Evolutionary conservation across 2,329 filamentous ascomycete genomes (phyloP).

Genomic region (Fusarium multiceps): DNA sequence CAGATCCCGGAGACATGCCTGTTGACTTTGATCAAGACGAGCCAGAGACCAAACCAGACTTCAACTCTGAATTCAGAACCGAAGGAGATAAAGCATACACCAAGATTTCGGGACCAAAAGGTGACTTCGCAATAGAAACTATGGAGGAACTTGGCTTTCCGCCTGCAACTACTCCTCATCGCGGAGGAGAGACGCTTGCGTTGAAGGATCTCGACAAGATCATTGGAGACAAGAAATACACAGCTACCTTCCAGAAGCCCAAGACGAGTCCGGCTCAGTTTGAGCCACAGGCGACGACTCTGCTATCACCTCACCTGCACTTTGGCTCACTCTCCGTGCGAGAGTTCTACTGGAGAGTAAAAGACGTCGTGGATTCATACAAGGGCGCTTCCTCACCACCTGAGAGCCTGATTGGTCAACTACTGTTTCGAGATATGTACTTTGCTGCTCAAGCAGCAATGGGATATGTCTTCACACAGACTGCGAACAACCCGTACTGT

Average conservation of each 20-base stretch:
- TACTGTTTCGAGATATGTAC: constrained; percentile 86
- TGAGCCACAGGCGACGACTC: constrained; percentile 76
- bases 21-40: constrained; percentile 68
- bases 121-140: constrained; percentile 77
- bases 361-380: constrained; percentile 69
- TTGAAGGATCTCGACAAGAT: constrained; percentile 68
- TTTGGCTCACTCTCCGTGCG: constrained; percentile 78
- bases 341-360: constrained; percentile 78
- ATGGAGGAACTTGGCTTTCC: constrained; percentile 77
- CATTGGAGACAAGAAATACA: constrained; percentile 72
- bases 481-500: constrained; percentile 71
- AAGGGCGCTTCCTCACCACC: constrained; percentile 70
- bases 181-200: constrained; percentile 76
- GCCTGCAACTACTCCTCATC: constrained; percentile 72
- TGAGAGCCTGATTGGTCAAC: constrained; percentile 76
- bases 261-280: constrained; percentile 80
- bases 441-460: constrained; percentile 79
- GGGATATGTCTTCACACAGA: constrained; percentile 72
- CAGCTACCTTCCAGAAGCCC: constrained; percentile 80
- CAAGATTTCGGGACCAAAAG: constrained; percentile 72
- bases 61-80: constrained; percentile 68
- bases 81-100: constrained; percentile 67
- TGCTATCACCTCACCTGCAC: constrained; percentile 79
- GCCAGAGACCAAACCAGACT: constrained; percentile 64
- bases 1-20: constrained; percentile 72